Conservation (phyloP, 2,329 filamentous ascomycete genomes). For the Colletotrichum shisoi region DNA sequence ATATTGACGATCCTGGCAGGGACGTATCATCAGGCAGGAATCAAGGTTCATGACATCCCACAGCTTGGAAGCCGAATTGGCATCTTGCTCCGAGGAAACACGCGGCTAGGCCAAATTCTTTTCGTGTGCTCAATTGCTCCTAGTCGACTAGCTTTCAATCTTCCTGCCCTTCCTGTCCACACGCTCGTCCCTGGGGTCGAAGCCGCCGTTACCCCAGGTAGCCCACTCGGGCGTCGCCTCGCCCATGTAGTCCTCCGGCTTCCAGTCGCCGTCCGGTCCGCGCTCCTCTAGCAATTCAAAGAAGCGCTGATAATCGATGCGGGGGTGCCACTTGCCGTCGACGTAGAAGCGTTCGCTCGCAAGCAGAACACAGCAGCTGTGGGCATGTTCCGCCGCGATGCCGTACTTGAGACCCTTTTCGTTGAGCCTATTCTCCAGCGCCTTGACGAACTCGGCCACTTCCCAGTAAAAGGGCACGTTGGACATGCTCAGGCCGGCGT, state of each 20-base stretch:
- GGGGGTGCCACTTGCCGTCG: slow-evolving; percentile 84
- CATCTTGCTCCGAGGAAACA: background rate
- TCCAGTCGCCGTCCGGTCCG: slow-evolving; percentile 72
- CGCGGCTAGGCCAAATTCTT: background rate
- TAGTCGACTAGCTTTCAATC: slow-evolving; percentile 53
- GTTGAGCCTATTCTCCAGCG: slow-evolving; percentile 73
- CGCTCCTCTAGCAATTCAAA: slow-evolving; percentile 81
- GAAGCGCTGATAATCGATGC: slow-evolving; percentile 89
- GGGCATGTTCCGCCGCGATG: slow-evolving; percentile 92
- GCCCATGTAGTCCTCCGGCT: slow-evolving; percentile 90
- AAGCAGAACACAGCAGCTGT: slow-evolving; percentile 90
- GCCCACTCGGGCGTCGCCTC: slow-evolving; percentile 90
- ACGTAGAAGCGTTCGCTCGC: slow-evolving; percentile 82
- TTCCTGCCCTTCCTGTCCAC: slow-evolving; percentile 86
- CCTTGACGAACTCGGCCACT: slow-evolving; percentile 80
- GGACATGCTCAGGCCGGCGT: slow-evolving; percentile 91
- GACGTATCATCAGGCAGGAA: slow-evolving; percentile 33
- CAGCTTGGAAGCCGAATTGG: background rate
- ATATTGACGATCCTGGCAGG: slow-evolving; percentile 38
- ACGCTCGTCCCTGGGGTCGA: slow-evolving; percentile 87
- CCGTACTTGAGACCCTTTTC: slow-evolving; percentile 81
- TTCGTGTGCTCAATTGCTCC: slow-evolving; percentile 24
- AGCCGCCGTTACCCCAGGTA: slow-evolving; percentile 91
- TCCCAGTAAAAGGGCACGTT: slow-evolving; percentile 97
- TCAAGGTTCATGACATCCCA: slow-evolving; percentile 13